Conservation (phyloP, 148 eudicot genomes). For the Silene conica region DNA sequence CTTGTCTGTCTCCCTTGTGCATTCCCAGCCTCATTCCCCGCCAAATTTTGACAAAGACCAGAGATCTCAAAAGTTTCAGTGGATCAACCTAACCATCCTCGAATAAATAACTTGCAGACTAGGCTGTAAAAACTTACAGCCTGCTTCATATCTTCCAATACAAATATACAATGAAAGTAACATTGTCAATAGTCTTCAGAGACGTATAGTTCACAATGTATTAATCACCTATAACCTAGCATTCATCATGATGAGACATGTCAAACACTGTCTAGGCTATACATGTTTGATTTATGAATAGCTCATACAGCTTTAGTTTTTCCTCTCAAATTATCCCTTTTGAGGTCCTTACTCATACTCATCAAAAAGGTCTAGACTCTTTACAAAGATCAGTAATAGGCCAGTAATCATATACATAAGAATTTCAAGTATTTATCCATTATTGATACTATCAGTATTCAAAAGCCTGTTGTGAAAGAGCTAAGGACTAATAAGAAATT, state of each 20-base stretch:
- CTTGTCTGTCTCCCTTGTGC: neutral
- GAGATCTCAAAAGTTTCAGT: neutral
- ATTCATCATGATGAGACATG: neutral
- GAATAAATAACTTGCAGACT: neutral
- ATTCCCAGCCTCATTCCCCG: neutral
- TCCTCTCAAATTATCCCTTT: neutral
- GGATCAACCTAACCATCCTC: neutral
- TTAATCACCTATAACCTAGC: neutral
- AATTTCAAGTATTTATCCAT: neutral
- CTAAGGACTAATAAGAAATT: neutral
- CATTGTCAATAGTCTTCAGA: neutral
- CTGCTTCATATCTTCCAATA: neutral
- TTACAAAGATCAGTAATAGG: neutral
- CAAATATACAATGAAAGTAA: neutral
- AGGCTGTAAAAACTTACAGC: neutral
- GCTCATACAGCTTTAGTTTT: neutral
- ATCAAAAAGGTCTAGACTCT: neutral
- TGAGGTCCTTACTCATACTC: neutral
- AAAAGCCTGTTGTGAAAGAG: neutral
- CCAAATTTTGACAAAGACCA: neutral
- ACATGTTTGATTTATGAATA: neutral
- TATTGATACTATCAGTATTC: neutral
- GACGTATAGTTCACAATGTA: neutral
- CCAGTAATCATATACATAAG: neutral
- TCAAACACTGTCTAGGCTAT: neutral